Evolutionary conservation across 176 grass and related monocot species (phyloP).

Genomic region (Poa annua): DNA sequence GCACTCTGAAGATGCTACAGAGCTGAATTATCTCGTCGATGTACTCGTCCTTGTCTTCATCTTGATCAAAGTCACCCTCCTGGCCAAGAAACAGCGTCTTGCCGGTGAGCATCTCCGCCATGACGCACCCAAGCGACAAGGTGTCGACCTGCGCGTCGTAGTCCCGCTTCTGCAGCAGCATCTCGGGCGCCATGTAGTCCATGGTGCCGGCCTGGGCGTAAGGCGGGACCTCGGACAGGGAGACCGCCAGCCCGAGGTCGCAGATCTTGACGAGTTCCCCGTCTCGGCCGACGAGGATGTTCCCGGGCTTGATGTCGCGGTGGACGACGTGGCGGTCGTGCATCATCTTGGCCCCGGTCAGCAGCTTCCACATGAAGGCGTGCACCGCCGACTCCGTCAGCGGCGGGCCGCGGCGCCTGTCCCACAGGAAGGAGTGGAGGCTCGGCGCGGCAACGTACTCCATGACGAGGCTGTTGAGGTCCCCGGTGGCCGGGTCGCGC

Average conservation of each 20-base stretch:
- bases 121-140: constrained; percentile 54
- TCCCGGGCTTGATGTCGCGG: constrained; percentile 42
- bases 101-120: constrained; percentile 45
- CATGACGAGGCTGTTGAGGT: constrained; percentile 39
- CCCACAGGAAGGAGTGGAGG: neutral
- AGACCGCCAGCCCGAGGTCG: constrained; percentile 1
- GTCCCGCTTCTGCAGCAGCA: constrained; percentile 17
- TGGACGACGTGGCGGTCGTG: constrained; percentile 3
- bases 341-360: constrained; percentile 16
- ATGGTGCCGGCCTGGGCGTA: constrained; percentile 36
- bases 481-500: neutral
- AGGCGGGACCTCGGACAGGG: neutral
- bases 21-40: neutral
- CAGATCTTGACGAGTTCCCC: constrained; percentile 4
- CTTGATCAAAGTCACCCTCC: neutral
- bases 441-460: constrained; percentile 28
- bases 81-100: constrained; percentile 7
- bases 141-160: constrained; percentile 45
- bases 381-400: constrained; percentile 28
- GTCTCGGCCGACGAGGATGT: constrained; percentile 35
- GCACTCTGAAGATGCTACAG: constrained; percentile 13
- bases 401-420: constrained; percentile 10
- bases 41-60: neutral
- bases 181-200: constrained; percentile 38
- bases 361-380: constrained; percentile 37